Evolutionary conservation across 805 yeast species (phyloP).

Genomic region (Metschnikowia chrysomelidarum): DNA sequence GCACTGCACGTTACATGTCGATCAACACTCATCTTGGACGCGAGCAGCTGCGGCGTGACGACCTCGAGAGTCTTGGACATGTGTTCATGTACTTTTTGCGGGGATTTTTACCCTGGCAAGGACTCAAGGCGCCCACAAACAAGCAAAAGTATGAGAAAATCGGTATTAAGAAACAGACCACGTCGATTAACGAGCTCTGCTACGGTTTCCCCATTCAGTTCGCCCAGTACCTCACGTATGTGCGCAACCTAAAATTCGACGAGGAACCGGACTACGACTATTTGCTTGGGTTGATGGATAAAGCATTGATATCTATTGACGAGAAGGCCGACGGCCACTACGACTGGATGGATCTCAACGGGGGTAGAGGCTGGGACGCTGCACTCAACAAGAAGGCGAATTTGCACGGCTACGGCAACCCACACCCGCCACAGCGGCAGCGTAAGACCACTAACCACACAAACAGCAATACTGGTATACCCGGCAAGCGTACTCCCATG

Average conservation of each 20-base stretch:
- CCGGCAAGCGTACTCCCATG: conserved; percentile 11
- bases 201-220: conserved; percentile 89
- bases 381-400: conserved; percentile 88
- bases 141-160: conserved; percentile 97
- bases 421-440: conserved; percentile 59
- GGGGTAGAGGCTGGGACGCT: conserved; percentile 95
- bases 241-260: conserved; percentile 86
- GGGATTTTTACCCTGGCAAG: conserved; percentile 98
- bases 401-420: conserved; percentile 94
- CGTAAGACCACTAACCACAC: conserved; percentile 20
- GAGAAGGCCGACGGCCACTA: conserved; percentile 82
- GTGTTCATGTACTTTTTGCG: conserved; percentile 92
- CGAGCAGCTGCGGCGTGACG: conserved; percentile 96
- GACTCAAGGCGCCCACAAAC: conserved; percentile 95
- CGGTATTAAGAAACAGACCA: conserved; percentile 92
- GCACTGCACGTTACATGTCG: conserved; percentile 98
- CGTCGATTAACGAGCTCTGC: conserved; percentile 82
- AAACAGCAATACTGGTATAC: conserved; percentile 9
- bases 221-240: conserved; percentile 86
- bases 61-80: conserved; percentile 93
- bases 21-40: conserved; percentile 96
- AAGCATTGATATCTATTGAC: conserved; percentile 70
- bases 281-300: conserved; percentile 71
- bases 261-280: conserved; percentile 94
- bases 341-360: conserved; percentile 97